phyloP scores from a whole-genome alignment of 106 monocot species.

The Hemerocallis citrina region DNA sequence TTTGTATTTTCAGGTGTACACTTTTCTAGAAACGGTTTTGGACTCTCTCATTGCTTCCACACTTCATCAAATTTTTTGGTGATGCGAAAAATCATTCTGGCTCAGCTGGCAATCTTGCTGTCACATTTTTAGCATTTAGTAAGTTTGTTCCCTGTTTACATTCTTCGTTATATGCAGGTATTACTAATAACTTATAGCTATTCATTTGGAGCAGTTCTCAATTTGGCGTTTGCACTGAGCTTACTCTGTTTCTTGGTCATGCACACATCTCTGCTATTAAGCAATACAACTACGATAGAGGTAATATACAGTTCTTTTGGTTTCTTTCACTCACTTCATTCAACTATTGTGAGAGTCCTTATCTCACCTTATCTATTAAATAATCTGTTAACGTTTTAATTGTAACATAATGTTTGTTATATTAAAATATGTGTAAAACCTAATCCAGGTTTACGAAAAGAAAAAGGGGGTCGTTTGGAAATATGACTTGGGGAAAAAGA shows the following conservation, averaged over 20 bases:
- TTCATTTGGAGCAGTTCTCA: constrained; percentile 52
- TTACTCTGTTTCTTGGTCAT: constrained; percentile 77
- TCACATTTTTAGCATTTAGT: constrained; percentile 82
- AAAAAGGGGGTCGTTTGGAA: constrained; percentile 56
- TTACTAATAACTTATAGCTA: neutral
- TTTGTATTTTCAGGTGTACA: constrained; percentile 72
- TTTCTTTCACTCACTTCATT: neutral
- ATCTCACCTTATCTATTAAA: no score
- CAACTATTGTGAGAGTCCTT: neutral
- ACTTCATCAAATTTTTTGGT: constrained; percentile 63
- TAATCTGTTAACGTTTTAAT: no score
- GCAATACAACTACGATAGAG: constrained; percentile 88
- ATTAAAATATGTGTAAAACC: neutral
- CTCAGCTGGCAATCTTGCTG: constrained; percentile 48
- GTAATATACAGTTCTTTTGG: constrained; percentile 26
- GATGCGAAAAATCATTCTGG: constrained; percentile 44
- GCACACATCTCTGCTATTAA: constrained; percentile 68
- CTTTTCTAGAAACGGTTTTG: constrained; percentile 75
- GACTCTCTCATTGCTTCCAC: constrained; percentile 57
- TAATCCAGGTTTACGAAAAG: constrained; percentile 67
- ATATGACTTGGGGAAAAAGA: constrained; percentile 66
- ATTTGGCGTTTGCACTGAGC: constrained; percentile 76
- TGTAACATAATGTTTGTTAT: no score
- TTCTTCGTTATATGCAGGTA: neutral
- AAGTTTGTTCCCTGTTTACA: constrained; percentile 1